Evolutionary conservation across 2,329 filamentous ascomycete genomes (phyloP).

Genomic region (Sporothrix pseudoabietina): DNA sequence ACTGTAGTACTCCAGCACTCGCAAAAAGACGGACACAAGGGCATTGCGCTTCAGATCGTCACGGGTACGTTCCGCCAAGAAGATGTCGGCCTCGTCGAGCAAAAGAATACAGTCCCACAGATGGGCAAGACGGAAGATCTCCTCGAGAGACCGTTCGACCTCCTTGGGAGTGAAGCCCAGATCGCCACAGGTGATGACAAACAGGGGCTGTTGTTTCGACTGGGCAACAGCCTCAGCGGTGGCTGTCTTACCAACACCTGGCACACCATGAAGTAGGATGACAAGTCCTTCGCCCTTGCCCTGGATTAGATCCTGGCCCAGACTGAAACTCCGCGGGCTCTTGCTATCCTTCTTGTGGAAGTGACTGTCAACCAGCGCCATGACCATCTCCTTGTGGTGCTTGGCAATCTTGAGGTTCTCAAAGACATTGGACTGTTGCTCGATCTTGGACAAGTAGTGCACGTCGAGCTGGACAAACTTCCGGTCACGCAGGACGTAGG

Average conservation of each 20-base stretch:
- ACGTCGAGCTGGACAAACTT: conserved; percentile 36
- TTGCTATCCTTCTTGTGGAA: conserved; percentile 27
- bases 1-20: conserved; percentile 51
- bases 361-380: conserved; percentile 35
- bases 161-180: conserved; percentile 46
- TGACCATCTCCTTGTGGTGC: conserved; percentile 36
- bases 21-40: conserved; percentile 50
- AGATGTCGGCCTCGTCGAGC: conserved; percentile 38
- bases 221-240: conserved; percentile 47
- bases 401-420: conserved; percentile 35
- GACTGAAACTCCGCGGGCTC: conserved; percentile 25
- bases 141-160: conserved; percentile 39
- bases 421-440: conserved; percentile 31
- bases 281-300: conserved; percentile 51
- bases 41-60: conserved; percentile 40
- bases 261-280: conserved; percentile 51
- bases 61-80: conserved; percentile 34
- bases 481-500: conserved; percentile 37
- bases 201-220: conserved; percentile 49
- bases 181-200: conserved; percentile 54
- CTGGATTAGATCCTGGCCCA: conserved; percentile 46
- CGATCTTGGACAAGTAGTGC: conserved; percentile 23
- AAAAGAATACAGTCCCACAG: conserved; percentile 37
- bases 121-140: conserved; percentile 34
- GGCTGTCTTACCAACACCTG: conserved; percentile 54